Evolutionary conservation across 768 basidiomycete genomes (phyloP).

Genomic region (Rossbeevera mucosa): DNA sequence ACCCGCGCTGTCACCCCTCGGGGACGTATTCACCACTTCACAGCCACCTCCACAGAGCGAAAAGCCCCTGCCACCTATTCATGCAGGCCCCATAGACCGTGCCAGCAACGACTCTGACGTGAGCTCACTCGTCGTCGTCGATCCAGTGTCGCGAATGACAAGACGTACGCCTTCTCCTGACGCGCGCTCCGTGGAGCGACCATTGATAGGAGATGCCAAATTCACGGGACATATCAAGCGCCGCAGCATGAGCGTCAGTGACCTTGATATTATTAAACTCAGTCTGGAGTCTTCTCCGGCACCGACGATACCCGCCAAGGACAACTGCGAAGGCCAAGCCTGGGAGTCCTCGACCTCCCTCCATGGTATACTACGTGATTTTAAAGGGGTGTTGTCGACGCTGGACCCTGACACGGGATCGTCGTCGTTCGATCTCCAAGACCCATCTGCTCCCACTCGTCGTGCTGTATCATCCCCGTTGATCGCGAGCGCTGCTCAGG

Average conservation of each 20-base stretch:
- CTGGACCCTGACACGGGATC: constrained; percentile 53
- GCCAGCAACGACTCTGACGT: constrained; percentile 46
- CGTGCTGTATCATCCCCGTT: constrained; percentile 35
- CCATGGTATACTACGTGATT: constrained; percentile 63
- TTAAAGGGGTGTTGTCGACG: constrained; percentile 67
- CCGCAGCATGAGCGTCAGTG: constrained; percentile 71
- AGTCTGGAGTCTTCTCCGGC: constrained; percentile 34
- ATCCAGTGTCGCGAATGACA: constrained; percentile 40
- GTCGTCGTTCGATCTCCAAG: constrained; percentile 55
- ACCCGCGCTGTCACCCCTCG: constrained; percentile 40
- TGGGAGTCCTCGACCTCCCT: constrained; percentile 46
- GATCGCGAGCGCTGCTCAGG: constrained; percentile 33
- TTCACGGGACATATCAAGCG: constrained; percentile 42
- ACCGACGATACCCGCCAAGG: constrained; percentile 35
- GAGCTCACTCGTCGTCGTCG: constrained; percentile 54
- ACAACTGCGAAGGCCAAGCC: constrained; percentile 23
- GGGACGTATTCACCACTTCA: constrained; percentile 47
- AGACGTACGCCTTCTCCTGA: constrained; percentile 31
- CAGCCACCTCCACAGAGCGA: constrained; percentile 34
- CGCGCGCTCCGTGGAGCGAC: constrained; percentile 26
- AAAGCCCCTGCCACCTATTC: constrained; percentile 66
- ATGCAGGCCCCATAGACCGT: constrained; percentile 30
- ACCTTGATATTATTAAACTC: constrained; percentile 52
- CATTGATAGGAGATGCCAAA: constrained; percentile 24
- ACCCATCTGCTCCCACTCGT: constrained; percentile 58